A percentile compares a stretch with the other conserved stretches of the same genome.
Conservation (phyloP, 2,329 filamentous ascomycete genomes). For the Graphiopsis chlorocephala region DNA sequence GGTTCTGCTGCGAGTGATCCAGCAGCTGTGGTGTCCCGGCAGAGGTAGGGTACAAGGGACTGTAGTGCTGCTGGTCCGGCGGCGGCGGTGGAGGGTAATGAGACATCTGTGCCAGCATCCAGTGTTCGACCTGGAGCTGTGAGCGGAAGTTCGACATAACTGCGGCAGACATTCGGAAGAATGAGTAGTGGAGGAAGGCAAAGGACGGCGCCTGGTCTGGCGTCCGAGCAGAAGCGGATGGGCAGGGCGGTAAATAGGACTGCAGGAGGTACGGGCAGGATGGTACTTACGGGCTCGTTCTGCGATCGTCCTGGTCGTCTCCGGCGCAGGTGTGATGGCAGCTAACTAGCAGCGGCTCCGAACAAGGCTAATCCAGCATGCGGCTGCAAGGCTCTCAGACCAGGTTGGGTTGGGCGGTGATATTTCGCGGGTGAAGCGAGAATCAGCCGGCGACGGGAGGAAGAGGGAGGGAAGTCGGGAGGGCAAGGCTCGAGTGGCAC, state of each 20-base stretch:
- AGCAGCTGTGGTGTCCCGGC: conserved; percentile 32
- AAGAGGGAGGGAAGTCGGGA: conserved; percentile 10
- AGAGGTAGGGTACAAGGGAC: conserved; percentile 31
- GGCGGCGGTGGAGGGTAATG: conserved; percentile 36
- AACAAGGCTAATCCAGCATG: conserved; percentile 15
- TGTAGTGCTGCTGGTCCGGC: conserved; percentile 37
- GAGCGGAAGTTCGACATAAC: conserved; percentile 34
- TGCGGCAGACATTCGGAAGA: conserved; percentile 30
- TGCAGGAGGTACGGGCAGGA: conserved; percentile 9
- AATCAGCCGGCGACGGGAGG: conserved; percentile 14
- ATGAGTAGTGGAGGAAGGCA: conserved; percentile 3
- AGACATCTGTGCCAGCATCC: conserved; percentile 38
- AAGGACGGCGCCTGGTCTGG: conserved; percentile 11
- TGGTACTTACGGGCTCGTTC: conserved; percentile 15
- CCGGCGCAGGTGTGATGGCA: conserved; percentile 13
- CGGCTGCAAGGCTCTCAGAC: conserved; percentile 16
- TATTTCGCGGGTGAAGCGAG: conserved; percentile 15
- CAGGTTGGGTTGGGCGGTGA: conserved; percentile 16
- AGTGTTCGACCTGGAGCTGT: conserved; percentile 34
- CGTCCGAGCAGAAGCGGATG: conserved; percentile 4
- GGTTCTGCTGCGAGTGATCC: conserved; percentile 33
- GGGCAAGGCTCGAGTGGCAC: not conserved
- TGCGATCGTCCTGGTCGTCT: conserved; percentile 13
- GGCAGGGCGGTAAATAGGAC: conserved; percentile 9
- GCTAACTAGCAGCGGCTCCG: conserved; percentile 15